A percentile compares a stretch with the other conserved stretches of the same genome.
Evolutionary conservation across 371 early-diverging fungal genomes (phyloP).

Genomic region (Mortierella sp.): DNA sequence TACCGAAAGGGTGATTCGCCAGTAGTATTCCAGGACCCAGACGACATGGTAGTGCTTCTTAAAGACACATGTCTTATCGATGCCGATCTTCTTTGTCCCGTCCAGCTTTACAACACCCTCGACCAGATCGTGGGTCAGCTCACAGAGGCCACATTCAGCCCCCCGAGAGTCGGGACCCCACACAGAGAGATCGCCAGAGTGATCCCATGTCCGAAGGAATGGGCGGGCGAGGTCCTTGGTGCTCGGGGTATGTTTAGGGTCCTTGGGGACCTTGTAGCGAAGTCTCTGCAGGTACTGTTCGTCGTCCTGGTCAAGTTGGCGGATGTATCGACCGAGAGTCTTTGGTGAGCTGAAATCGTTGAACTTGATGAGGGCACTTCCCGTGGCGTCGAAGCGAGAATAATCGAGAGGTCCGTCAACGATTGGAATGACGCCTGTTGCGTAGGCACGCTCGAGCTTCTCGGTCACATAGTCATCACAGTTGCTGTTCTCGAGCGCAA

Average conservation of each 20-base stretch:
- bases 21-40: slow-evolving; percentile 9
- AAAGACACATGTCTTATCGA: slow-evolving; percentile 1
- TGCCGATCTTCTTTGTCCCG: not conserved
- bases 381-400: not conserved
- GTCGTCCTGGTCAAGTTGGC: not conserved
- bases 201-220: slow-evolving; percentile 9
- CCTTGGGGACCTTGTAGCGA: slow-evolving; percentile 12
- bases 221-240: not conserved
- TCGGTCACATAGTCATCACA: slow-evolving; percentile 54
- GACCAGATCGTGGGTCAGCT: slow-evolving; percentile 18
- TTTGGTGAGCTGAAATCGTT: too few species aligned
- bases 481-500: slow-evolving; percentile 49
- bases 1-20: not conserved
- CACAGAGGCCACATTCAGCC: slow-evolving; percentile 7
- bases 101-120: slow-evolving; percentile 18
- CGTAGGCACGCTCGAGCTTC: slow-evolving; percentile 36
- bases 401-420: not conserved
- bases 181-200: not conserved
- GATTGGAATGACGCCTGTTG: slow-evolving; percentile 1
- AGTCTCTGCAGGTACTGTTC: not conserved
- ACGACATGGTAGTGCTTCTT: slow-evolving; percentile 1
- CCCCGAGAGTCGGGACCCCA: slow-evolving; percentile 14
- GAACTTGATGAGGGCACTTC: not conserved
- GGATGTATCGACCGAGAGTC: not conserved
- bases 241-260: slow-evolving; percentile 6